Base-by-base conservation (phyloP, 805 yeast genomes). In the Lachancea sp. region DNA sequence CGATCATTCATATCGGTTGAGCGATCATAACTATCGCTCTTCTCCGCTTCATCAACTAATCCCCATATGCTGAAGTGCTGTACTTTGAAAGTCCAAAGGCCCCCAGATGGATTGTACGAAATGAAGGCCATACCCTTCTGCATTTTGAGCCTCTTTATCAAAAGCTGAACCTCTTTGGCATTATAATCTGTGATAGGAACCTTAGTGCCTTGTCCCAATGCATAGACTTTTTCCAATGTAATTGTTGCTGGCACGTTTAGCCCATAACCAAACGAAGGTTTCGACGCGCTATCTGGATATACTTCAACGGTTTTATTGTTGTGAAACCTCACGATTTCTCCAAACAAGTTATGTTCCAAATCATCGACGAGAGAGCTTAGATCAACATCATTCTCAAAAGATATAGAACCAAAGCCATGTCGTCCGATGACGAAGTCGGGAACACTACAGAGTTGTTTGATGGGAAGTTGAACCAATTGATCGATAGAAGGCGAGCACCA, bases 1-100 rank as follows among this genome's bases (percentile, higher is more conserved):
- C 42, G 44, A 26, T 29, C 36, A 7, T 19, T 32, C 15, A 32
- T 4, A 19, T 32, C 46, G 36, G 35, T 32, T 20, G 25, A 45
- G 30, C 25, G 39, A 22, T 27, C 33, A 12, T 19, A 6, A 20
- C 3, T 22, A 27, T 16, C 13, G 16, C 17, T 15, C 29, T 30
- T 22, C 2, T 40, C 79, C 18, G 74, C 79, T 20, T 82, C 87
- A 51, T 81, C 85, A 15, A 82, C 73, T 32, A 93, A 66, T 6
- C 98, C 98, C 96, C 97, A 93, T 5, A 85, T 78, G 68, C 96
- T 88, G 58, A 93, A 93, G 68, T 93, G 99, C 53, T 84, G 80
- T 8, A 90, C 96, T 54, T 72, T 77, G 65, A 87, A 89, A 1
- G 82, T 79, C 88, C 90, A 89, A 3, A 76, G 65, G 30, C 87